phyloP scores from a whole-genome alignment of 2,329 filamentous ascomycete genomes.

The Penicillium sp. region DNA sequence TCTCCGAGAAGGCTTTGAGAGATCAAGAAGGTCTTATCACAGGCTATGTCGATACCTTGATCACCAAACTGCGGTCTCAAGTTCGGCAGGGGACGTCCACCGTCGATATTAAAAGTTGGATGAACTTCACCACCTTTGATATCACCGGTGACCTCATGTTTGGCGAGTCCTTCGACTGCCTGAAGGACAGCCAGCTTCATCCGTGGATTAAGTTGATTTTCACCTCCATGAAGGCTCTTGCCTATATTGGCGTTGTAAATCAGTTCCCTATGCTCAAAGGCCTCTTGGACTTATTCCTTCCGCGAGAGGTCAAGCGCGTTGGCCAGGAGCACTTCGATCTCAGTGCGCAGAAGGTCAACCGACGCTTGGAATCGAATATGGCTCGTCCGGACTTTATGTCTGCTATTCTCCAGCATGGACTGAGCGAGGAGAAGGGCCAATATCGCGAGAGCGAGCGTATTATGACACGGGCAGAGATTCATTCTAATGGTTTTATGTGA shows the following conservation, averaged over 20 bases:
- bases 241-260: constrained; percentile 14
- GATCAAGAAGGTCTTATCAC: constrained; percentile 32
- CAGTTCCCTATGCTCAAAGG: constrained; percentile 21
- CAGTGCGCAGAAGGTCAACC: constrained; percentile 22
- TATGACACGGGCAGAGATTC: constrained; percentile 26
- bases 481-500: constrained; percentile 29
- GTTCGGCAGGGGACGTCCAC: not conserved
- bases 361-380: constrained; percentile 18
- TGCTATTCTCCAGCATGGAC: constrained; percentile 24
- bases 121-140: constrained; percentile 41
- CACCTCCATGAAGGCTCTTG: constrained; percentile 27
- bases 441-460: constrained; percentile 17
- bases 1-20: constrained; percentile 18
- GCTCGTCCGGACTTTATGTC: constrained; percentile 29
- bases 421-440: constrained; percentile 20
- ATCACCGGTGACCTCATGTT: constrained; percentile 43
- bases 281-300: constrained; percentile 14
- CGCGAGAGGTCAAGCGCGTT: constrained; percentile 13
- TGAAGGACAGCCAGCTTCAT: constrained; percentile 39
- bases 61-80: constrained; percentile 19
- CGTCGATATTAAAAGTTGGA: constrained; percentile 35
- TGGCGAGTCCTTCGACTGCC: constrained; percentile 42
- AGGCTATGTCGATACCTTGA: constrained; percentile 29
- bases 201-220: constrained; percentile 44
- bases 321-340: constrained; percentile 23